phyloP scores from a whole-genome alignment of 441 rosid species.

The Sinapis alba region DNA sequence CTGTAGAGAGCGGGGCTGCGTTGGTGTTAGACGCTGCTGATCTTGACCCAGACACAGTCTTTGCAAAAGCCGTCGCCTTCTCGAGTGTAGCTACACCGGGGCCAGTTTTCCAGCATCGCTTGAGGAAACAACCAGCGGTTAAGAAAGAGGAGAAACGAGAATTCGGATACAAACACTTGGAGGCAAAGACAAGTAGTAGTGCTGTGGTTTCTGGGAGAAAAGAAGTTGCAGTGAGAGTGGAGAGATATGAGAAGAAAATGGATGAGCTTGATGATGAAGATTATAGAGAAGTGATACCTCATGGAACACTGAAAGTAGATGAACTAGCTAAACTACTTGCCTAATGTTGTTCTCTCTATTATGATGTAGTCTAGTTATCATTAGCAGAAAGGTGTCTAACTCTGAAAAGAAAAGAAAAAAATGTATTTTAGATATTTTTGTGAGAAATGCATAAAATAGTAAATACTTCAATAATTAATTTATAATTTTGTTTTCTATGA shows the following conservation, averaged over 20 bases:
- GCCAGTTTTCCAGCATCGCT: not conserved
- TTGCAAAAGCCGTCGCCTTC: conserved; percentile 27
- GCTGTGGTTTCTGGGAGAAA: not conserved
- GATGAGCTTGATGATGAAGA: conserved; percentile 35
- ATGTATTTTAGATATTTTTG: not conserved
- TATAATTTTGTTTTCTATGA: not conserved
- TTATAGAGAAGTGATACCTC: conserved; percentile 41
- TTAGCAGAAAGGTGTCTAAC: not conserved
- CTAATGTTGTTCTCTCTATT: conserved; percentile 29
- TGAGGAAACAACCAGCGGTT: not conserved
- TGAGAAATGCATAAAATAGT: not conserved
- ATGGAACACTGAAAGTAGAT: conserved; percentile 66
- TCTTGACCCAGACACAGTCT: conserved; percentile 67
- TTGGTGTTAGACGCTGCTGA: conserved; percentile 48
- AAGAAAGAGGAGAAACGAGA: not conserved
- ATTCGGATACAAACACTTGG: conserved; percentile 2
- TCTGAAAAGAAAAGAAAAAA: not conserved
- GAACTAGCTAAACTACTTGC: conserved; percentile 87
- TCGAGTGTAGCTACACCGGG: not conserved
- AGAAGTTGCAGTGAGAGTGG: conserved; percentile 24
- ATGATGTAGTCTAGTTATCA: conserved; percentile 7
- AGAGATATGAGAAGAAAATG: conserved; percentile 19
- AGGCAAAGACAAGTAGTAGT: conserved; percentile 13
- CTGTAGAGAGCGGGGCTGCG: conserved; percentile 75
- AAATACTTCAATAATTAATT: not conserved